A percentile compares a stretch with the other conserved stretches of the same genome.
Evolutionary conservation across 1,139 yeast species (phyloP).

Genomic region (Zhuliangozyma blackwelliae): DNA sequence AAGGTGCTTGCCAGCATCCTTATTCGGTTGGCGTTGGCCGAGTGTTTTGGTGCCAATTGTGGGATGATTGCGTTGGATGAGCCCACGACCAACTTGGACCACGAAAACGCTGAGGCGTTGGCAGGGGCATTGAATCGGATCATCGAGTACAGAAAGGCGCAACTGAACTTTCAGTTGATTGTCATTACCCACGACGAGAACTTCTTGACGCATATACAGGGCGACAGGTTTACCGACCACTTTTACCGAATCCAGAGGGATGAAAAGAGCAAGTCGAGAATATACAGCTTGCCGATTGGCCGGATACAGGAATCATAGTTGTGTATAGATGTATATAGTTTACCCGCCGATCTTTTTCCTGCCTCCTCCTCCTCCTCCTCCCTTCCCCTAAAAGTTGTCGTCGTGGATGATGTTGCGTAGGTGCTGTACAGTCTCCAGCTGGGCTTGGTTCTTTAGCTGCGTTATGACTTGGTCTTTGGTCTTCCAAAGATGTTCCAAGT

Average conservation of each 20-base stretch:
- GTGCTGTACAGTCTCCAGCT: neutral
- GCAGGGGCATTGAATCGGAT: conserved; percentile 77
- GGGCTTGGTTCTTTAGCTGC: conserved; percentile 6
- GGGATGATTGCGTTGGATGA: conserved; percentile 96
- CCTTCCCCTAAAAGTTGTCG: neutral
- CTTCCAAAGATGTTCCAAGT: conserved; percentile 71
- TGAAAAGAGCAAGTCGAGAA: conserved; percentile 73
- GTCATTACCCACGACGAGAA: conserved; percentile 96
- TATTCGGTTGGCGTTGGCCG: conserved; percentile 87
- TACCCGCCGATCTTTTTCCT: neutral
- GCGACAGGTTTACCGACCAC: conserved; percentile 82
- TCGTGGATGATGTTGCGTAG: neutral
- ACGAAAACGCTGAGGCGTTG: conserved; percentile 81
- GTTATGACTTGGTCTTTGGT: conserved; percentile 49
- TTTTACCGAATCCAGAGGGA: conserved; percentile 81
- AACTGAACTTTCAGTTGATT: conserved; percentile 86
- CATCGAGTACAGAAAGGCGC: conserved; percentile 69
- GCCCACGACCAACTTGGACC: conserved; percentile 94
- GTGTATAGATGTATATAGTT: neutral
- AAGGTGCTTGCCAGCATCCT: conserved; percentile 90
- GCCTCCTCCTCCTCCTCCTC: too few species aligned
- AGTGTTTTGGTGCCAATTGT: conserved; percentile 91
- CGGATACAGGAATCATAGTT: conserved; percentile 29
- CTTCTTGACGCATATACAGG: conserved; percentile 80
- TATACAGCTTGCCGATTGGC: conserved; percentile 44